Evolutionary conservation across 2,329 filamentous ascomycete species (phyloP), one percentile per base, ranked within the genome.

Genomic region (Ophiostoma angusticollis): DNA sequence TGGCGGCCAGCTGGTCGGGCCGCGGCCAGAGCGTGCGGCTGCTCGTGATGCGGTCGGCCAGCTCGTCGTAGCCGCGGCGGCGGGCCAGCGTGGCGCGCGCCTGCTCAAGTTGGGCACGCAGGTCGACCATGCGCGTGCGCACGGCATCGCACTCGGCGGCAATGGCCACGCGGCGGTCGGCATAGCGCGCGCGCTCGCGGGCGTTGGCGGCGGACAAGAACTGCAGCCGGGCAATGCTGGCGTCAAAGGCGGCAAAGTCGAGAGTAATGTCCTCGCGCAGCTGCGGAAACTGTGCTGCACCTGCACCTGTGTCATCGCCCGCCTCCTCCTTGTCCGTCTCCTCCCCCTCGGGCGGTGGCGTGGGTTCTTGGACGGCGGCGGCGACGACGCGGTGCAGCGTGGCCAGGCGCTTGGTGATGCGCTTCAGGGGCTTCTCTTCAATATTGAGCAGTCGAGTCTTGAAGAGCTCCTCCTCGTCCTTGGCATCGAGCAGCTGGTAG

Each of bases 361-460:
- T 81, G 14, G 72, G 69, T 5, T 74, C 67, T 25, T 73, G 68
- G 31, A 65, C 67, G 38, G 51, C 54, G 8, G 57, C 52, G 43
- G 68, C 63, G 14, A 81, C 67, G 22, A 84, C 68, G 16, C 79
- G 74, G 39, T 76, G 74, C 13, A 81, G 72, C 17, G 73, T 70
- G 5, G 84, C 68, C 8, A 96, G 73, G 23, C 83, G 80, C 60
- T 86, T 86, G 17, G 83, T 84, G 43, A 95, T 77, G 44, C 87
- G 80, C 58, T 84, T 84, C 65, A 93, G 95, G 1, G 86, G 85
- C 42, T 86, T 86, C 55, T 93, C 84, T 65, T 96, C 89, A 45
- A 95, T 80, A 47, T 84, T 83, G 27, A 95, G 72, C 4, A 95
- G 80, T 30, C 89, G 84, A 22, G 73, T 72, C 54, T 87, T 89